Conservation (phyloP, 371 early-diverging fungal genomes). For the Coelomomyces lativittatus region DNA sequence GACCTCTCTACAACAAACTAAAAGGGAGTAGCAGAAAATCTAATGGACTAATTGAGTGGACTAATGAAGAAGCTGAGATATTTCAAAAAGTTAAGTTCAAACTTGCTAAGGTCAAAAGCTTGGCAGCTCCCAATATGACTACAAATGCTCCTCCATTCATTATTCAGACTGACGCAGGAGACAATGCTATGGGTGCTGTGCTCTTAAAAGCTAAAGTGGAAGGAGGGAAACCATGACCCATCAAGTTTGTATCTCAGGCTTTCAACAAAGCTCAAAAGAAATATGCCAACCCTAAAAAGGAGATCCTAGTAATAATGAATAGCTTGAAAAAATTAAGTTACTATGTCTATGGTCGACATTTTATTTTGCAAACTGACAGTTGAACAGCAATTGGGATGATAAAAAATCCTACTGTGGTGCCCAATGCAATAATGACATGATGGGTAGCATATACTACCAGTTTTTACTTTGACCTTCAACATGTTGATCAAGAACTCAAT, state of each 20-base stretch:
- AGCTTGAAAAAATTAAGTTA: neutral
- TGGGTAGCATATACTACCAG: neutral
- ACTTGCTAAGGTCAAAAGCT: too few relatives aligned
- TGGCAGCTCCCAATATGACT: too few relatives aligned
- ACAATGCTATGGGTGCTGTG: too few relatives aligned
- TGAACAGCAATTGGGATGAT: neutral
- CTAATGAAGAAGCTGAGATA: too few relatives aligned
- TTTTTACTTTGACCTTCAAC: neutral
- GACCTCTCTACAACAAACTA: too few relatives aligned
- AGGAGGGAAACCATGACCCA: too few relatives aligned
- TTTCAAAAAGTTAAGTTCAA: too few relatives aligned
- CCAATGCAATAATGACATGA: neutral
- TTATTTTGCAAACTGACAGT: neutral
- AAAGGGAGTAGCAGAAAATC: too few relatives aligned
- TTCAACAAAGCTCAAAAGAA: neutral
- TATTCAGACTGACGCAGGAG: too few relatives aligned
- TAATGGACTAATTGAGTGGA: too few relatives aligned
- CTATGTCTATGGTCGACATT: neutral
- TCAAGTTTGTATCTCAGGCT: neutral
- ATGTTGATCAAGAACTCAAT: neutral
- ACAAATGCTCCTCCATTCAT: too few relatives aligned
- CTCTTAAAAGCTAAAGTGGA: too few relatives aligned
- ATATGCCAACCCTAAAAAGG: neutral
- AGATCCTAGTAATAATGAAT: neutral
- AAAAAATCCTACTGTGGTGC: neutral